Percentiles rank a stretch among this genome's conserved stretches.
phyloP scores from a whole-genome alignment of 345 rosid genomes.

The Boechera stricta region DNA sequence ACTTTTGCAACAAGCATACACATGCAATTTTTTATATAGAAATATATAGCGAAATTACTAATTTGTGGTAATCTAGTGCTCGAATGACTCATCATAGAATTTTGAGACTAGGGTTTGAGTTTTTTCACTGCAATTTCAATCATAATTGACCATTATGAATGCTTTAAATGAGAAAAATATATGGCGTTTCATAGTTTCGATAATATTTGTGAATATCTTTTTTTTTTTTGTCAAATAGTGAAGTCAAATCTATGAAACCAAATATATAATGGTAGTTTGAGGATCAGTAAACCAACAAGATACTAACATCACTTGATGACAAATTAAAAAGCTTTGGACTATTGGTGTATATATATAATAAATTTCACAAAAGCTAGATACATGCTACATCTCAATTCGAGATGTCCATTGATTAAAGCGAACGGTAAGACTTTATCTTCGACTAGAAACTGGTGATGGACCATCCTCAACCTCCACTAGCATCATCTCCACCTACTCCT shows the following conservation, averaged over 20 bases:
- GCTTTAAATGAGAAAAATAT: no score
- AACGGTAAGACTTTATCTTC: constrained; percentile 38
- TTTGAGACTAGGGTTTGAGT: no score
- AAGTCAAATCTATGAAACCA: no score
- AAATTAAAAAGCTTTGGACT: not conserved
- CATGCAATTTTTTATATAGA: not conserved
- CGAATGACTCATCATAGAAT: no score
- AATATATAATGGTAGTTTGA: not conserved
- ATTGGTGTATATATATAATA: not conserved
- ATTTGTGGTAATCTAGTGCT: no score
- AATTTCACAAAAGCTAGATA: constrained; percentile 16
- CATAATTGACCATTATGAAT: no score
- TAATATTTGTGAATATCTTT: no score
- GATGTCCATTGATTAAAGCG: constrained; percentile 39
- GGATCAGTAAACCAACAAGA: not conserved
- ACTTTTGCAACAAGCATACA: constrained; percentile 9
- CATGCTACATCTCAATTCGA: not conserved
- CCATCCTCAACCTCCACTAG: constrained; percentile 44
- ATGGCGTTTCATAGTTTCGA: no score
- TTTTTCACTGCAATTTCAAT: no score
- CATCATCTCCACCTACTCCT: constrained; percentile 73
- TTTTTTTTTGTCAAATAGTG: no score
- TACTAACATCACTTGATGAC: not conserved
- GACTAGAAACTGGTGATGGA: constrained; percentile 38
- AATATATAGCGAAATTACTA: no score